These are phyloP conservation scores for Dactylella cylindrospora DNA, from an alignment of 2,329 filamentous ascomycete species.

Conservation along the genomic window DNA sequence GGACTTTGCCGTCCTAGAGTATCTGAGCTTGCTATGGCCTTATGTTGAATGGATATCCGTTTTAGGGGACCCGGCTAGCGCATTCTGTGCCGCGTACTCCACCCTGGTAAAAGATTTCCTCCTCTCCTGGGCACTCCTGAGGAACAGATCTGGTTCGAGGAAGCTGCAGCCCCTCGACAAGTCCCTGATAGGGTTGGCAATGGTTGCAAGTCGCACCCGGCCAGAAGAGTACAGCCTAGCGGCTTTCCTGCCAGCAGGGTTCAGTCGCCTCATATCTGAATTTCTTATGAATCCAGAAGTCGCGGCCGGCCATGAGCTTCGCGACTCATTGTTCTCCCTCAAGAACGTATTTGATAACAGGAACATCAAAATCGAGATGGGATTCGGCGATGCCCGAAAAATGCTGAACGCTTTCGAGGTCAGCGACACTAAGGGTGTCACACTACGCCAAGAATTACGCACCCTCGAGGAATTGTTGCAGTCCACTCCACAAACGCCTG, in stretches of 20 bases:
- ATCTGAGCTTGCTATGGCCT: constrained; percentile 4
- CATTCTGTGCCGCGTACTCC: constrained; percentile 43
- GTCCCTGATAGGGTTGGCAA: constrained; percentile 11
- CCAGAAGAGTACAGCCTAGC: constrained; percentile 44
- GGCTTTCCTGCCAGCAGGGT: constrained; percentile 21
- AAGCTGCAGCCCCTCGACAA: constrained; percentile 5
- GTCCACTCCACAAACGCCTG: neutral
- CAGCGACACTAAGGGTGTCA: neutral
- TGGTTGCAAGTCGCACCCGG: constrained; percentile 42
- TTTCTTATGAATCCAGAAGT: constrained; percentile 8
- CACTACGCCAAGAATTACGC: neutral
- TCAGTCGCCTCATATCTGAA: constrained; percentile 11
- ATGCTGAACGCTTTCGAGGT: constrained; percentile 6
- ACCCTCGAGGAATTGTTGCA: neutral
- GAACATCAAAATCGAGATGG: neutral
- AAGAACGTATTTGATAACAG: constrained; percentile 11
- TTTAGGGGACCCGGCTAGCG: constrained; percentile 45
- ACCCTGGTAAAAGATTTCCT: constrained; percentile 18
- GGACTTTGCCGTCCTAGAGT: neutral
- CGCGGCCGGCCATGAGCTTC: neutral
- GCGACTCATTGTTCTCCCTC: constrained; percentile 2
- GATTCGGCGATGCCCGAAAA: neutral
- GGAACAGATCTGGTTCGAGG: too few species aligned
- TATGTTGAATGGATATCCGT: constrained; percentile 24
- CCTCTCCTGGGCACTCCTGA: constrained; percentile 1